Evolutionary conservation across 306 rosid species (phyloP).

Genomic region (Leucaena leucocephala): DNA sequence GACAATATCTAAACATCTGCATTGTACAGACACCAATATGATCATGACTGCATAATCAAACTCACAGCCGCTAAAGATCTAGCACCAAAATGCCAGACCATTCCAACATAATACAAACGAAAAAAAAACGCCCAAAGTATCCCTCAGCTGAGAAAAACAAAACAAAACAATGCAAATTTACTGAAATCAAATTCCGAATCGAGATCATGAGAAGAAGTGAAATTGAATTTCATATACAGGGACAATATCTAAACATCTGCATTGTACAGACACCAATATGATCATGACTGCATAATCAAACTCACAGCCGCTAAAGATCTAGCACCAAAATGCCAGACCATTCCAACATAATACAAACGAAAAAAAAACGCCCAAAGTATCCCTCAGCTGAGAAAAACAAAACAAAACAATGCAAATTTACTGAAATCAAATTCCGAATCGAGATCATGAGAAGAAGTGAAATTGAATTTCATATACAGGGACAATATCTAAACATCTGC

Average conservation of each 20-base stretch:
- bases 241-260: constrained; percentile 19
- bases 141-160: constrained; percentile 21
- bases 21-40: not conserved
- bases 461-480: constrained; percentile 18
- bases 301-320: constrained; percentile 33
- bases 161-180: not conserved
- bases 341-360: not conserved
- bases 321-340: not conserved
- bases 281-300: constrained; percentile 17
- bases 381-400: constrained; percentile 21
- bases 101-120: not conserved
- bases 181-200: no score
- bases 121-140: not conserved
- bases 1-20: constrained; percentile 19
- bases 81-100: not conserved
- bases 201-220: constrained; percentile 23
- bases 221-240: constrained; percentile 18
- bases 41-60: constrained; percentile 17
- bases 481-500: constrained; percentile 19
- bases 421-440: no score
- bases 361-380: not conserved
- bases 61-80: constrained; percentile 33
- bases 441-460: constrained; percentile 23
- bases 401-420: not conserved
- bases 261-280: not conserved